These are phyloP conservation scores for Auricularia heimuer DNA, from an alignment of 768 basidiomycete species.

Conservation along the genomic window DNA sequence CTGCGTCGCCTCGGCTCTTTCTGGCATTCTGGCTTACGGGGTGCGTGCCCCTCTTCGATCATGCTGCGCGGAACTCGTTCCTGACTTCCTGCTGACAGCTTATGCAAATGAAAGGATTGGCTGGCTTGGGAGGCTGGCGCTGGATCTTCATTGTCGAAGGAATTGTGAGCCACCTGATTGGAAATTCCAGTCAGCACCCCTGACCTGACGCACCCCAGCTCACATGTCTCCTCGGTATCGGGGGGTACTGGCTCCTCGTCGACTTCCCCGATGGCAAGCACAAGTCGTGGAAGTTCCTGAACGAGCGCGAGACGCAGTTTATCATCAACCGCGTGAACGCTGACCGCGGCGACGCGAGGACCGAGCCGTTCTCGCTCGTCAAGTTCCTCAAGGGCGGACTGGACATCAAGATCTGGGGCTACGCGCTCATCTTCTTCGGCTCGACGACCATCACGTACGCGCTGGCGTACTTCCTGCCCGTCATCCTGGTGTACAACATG, in stretches of 20 bases:
- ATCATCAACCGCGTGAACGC: constrained; percentile 15
- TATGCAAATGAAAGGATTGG: constrained; percentile 6
- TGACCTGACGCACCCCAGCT: too few relatives aligned
- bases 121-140: constrained; percentile 17
- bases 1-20: constrained; percentile 7
- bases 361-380: constrained; percentile 14
- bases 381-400: constrained; percentile 12
- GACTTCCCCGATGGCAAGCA: constrained; percentile 22
- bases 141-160: constrained; percentile 21
- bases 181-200: too few relatives aligned
- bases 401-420: constrained; percentile 19
- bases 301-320: constrained; percentile 14
- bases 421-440: constrained; percentile 15
- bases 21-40: constrained; percentile 10
- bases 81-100: neutral
- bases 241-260: constrained; percentile 14
- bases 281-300: constrained; percentile 14
- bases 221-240: constrained; percentile 11
- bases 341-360: constrained; percentile 19
- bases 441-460: constrained; percentile 11
- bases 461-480: constrained; percentile 17
- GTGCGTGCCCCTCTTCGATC: neutral
- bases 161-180: neutral
- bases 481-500: constrained; percentile 15
- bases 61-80: neutral